These are phyloP conservation scores for Platanus orientalis DNA, from an alignment of 164 flowering plant genomes.

Conservation along the genomic window DNA sequence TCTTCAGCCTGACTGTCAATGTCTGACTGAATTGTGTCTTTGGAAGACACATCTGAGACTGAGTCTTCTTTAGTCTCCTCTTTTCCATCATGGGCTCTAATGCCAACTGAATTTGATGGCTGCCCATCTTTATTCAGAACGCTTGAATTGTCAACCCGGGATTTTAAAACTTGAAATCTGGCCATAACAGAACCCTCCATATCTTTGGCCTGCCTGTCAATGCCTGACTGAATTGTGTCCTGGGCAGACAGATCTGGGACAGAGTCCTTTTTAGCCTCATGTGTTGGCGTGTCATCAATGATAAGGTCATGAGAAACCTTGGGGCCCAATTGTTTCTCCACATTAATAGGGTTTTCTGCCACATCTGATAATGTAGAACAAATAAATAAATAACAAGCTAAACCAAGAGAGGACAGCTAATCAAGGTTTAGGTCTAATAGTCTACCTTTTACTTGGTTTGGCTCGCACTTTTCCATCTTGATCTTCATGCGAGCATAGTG, in stretches of 20 bases:
- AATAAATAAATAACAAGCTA: not conserved
- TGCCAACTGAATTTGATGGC: constrained; percentile 2
- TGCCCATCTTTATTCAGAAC: constrained; percentile 14
- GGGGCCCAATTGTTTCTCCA: constrained; percentile 11
- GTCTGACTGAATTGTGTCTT: constrained; percentile 15
- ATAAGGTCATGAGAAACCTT: constrained; percentile 9
- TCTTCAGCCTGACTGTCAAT: constrained; percentile 16
- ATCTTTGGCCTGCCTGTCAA: constrained; percentile 9
- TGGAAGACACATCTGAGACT: no score
- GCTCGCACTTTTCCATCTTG: constrained; percentile 34
- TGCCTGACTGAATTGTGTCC: not conserved
- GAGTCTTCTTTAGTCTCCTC: no score
- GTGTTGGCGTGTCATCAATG: not conserved
- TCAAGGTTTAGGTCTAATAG: not conserved
- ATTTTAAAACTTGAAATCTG: constrained; percentile 36
- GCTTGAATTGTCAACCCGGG: constrained; percentile 27
- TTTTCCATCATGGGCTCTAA: constrained; percentile 2
- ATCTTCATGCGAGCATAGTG: constrained; percentile 47
- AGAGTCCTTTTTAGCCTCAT: constrained; percentile 9
- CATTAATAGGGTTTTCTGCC: constrained; percentile 14
- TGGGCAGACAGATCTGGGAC: not conserved
- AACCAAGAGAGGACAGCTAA: not conserved
- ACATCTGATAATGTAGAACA: constrained; percentile 8
- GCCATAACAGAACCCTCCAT: constrained; percentile 34
- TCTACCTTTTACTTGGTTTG: constrained; percentile 17